Evolutionary conservation across 2,329 filamentous ascomycete genomes (phyloP).

Genomic region (Aspergillus sp.): DNA sequence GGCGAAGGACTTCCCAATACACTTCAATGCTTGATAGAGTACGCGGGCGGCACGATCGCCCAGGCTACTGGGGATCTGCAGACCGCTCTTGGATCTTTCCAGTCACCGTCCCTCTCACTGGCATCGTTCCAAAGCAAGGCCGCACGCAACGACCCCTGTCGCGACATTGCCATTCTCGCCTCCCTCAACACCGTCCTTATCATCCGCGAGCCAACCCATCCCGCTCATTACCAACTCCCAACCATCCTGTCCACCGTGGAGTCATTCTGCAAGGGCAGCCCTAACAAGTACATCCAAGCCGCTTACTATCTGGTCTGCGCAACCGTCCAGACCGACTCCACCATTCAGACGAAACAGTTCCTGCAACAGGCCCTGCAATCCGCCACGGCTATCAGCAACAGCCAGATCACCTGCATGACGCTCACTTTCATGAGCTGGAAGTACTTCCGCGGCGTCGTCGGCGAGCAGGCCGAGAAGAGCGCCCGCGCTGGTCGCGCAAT

Average conservation of each 20-base stretch:
- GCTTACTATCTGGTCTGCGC: conserved; percentile 76
- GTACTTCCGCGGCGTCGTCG: conserved; percentile 79
- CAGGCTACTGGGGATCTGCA: conserved; percentile 75
- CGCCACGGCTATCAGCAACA: conserved; percentile 69
- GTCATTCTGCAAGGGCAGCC: conserved; percentile 66
- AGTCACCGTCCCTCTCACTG: conserved; percentile 60
- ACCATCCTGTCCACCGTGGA: conserved; percentile 65
- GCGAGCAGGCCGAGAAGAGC: conserved; percentile 76
- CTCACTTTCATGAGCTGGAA: conserved; percentile 81
- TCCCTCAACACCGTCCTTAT: conserved; percentile 70
- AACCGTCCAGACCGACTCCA: conserved; percentile 64
- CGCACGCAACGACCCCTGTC: conserved; percentile 51
- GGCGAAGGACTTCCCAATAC: conserved; percentile 37
- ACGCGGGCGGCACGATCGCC: conserved; percentile 71
- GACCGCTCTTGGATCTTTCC: conserved; percentile 67
- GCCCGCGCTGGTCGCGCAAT: conserved; percentile 67
- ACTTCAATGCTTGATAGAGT: conserved; percentile 60
- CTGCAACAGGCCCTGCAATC: conserved; percentile 71
- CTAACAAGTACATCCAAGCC: conserved; percentile 72
- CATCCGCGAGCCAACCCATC: conserved; percentile 61
- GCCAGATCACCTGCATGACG: conserved; percentile 77
- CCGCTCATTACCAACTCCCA: conserved; percentile 59
- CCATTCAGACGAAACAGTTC: conserved; percentile 75
- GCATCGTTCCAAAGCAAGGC: conserved; percentile 39
- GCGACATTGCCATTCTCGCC: conserved; percentile 64